Base-by-base conservation (phyloP, 1,284 basidiomycete species). In the Trichosporon coremiiforme region DNA sequence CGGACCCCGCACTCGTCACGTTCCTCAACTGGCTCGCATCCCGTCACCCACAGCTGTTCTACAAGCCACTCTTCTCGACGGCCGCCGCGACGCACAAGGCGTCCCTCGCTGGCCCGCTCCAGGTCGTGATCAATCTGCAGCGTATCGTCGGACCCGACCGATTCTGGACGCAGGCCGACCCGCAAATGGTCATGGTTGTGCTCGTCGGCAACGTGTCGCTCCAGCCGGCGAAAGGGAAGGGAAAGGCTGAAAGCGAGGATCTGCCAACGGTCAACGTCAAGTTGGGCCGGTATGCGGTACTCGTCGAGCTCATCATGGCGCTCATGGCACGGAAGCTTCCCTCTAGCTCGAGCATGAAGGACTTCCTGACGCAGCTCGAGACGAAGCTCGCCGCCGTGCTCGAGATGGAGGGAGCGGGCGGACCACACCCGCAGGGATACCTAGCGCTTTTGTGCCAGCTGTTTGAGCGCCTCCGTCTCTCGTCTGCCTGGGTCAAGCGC, bases 131-230 rank as follows among this genome's bases (percentile, higher is more conserved):
- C 13, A 83, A 86, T 0, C 72, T 91, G 36, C 84, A 87, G 2
- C 85, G 83, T 13, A 86, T 88, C 73, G 79, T 91, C 31, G 76
- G 78, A 12, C 85, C 87, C 0, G 87, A 87, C 68, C 20, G 29
- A 2, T 89, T 89, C 76, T 92, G 90, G 91, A 86, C 85, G 1
- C 62, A 71, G 2, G 86, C 88, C 22, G 89, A 92, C 79, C 86
- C 89, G 1, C 90, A 92, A 75, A 93, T 93, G 91, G 84, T 92
- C 70, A 85, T 88, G 3, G 87, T 92, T 4, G 90, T 90, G 4
- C 79, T 92, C 7, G 76, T 80, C 69, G 81, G 80, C 15, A 75
- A 76, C 65, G 68, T 71, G 12, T 65, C 57, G 2, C 72, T 74
- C 0, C 75, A 76, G 72, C 69, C 70, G n/a, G 70, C 69, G 77